Base-by-base conservation (phyloP, 257 asterid species). In the Petunia secreta region DNA sequence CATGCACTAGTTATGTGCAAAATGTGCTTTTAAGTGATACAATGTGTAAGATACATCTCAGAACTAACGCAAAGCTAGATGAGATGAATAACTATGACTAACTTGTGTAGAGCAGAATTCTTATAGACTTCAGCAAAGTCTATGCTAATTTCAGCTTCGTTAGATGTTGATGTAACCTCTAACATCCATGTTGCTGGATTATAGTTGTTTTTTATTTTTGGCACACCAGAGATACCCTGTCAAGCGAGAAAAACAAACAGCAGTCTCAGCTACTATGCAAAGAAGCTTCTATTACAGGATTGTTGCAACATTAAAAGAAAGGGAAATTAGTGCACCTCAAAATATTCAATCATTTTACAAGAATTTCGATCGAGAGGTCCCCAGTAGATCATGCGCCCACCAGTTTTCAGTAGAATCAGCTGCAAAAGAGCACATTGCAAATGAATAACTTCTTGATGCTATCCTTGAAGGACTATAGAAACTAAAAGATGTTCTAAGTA, bases 151-250 rank as follows among this genome's bases (percentile, higher is more conserved):
- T 86, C 90, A 59, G 88, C 86, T 85, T 92, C 97, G 37, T 91
- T 75, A 84, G 95, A 92, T 48, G 86, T 78, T 1, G 91, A 90
- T 58, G 89, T 89, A 59, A 90, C 82, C 82, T 90, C 92, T 84
- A 90, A 58, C 90, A 90, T 87, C 94, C 94, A 90, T 60, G 94
- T 89, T 14, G 92, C 92, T 16, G 94, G 94, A 71, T 90, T 90
- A 77, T 89, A 85, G 57, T 89, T 87, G 52, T 86, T 87, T 77
- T 48, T 79, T 40, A 90, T 86, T 63, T 75, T 86, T 52, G 90
- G 88, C 62, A 90, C 92, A 36, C 92, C 87, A 8, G 87, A 15
- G 53, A 89, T 77, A 16, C 85, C 53, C 94, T 90, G 75, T 79
- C 43, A 77, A 58, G 54, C 39, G 41, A 4, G 65, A n/a, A n/a